Conservation (phyloP, 352 stramenopile species). For the Globisporangium mamillatum region DNA sequence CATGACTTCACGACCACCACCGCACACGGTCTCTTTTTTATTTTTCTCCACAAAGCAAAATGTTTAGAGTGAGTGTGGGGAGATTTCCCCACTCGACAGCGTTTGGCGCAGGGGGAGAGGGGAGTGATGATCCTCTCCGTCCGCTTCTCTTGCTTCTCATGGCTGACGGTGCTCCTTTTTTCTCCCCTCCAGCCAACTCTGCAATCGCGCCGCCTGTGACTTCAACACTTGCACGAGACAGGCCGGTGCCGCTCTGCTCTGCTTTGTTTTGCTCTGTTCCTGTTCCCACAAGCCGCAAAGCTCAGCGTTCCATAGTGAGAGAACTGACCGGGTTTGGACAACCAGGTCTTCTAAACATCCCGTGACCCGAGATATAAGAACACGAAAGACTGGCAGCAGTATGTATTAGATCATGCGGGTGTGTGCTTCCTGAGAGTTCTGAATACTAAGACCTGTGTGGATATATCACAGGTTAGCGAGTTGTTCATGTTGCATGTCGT, state of each 20-base stretch:
- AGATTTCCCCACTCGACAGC: too few relatives aligned
- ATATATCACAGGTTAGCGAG: too few relatives aligned
- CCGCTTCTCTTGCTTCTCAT: not conserved
- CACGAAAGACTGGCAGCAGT: not conserved
- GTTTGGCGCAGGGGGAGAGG: not conserved
- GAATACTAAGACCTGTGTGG: too few relatives aligned
- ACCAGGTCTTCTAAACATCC: not conserved
- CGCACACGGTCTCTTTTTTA: not conserved
- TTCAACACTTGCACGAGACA: constrained; percentile 10
- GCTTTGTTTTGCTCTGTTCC: not conserved
- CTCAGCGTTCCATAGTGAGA: not conserved
- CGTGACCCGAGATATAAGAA: too few relatives aligned
- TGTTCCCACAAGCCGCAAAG: not conserved
- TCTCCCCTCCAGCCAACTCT: not conserved
- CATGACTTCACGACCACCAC: not conserved
- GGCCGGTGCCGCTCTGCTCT: not conserved
- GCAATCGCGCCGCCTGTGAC: constrained; percentile 4
- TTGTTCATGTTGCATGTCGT: too few relatives aligned
- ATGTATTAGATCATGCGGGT: not conserved
- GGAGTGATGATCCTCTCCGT: not conserved
- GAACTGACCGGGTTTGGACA: not conserved
- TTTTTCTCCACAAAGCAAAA: too few relatives aligned
- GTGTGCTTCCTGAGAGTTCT: not conserved
- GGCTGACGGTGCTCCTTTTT: not conserved
- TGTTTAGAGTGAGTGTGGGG: too few relatives aligned